phyloP scores from a whole-genome alignment of 768 basidiomycete genomes.

The Agaricus sinodeliciosus region DNA sequence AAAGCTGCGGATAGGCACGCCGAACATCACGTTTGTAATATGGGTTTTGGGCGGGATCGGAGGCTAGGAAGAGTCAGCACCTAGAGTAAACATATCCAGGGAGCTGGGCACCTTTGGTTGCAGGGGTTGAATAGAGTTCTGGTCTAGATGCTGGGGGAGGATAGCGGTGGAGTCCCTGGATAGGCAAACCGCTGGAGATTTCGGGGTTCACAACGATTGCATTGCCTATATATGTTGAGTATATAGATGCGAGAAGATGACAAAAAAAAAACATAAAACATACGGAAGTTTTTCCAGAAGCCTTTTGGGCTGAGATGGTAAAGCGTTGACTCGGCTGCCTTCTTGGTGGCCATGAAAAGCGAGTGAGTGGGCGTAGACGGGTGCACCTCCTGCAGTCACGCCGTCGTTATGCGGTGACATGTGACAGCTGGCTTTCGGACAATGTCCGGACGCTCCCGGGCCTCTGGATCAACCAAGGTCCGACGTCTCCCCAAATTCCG shows the following conservation, averaged over 20 bases:
- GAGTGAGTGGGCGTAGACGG: slow-evolving; percentile 17
- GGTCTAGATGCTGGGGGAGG: slow-evolving; percentile 87
- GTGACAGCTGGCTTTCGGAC: background rate
- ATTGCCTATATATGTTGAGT: slow-evolving; percentile 51
- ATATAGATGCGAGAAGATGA: background rate
- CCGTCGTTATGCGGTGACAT: background rate
- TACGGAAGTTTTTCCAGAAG: slow-evolving; percentile 96
- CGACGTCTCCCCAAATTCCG: no score
- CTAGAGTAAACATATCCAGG: background rate
- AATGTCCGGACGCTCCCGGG: no score
- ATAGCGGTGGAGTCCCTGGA: slow-evolving; percentile 64
- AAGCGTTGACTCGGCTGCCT: slow-evolving; percentile 79
- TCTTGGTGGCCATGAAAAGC: slow-evolving; percentile 59
- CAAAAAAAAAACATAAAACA: slow-evolving; percentile 22
- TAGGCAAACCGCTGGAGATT: slow-evolving; percentile 85
- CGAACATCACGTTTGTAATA: slow-evolving; percentile 97
- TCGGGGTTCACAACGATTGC: slow-evolving; percentile 80
- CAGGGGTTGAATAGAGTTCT: slow-evolving; percentile 81
- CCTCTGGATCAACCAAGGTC: no score
- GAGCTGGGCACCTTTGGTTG: slow-evolving; percentile 66
- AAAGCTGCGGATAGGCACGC: slow-evolving; percentile 87
- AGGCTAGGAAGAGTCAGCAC: slow-evolving; percentile 42
- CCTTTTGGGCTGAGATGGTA: slow-evolving; percentile 88
- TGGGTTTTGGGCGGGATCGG: slow-evolving; percentile 82
- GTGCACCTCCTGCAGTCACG: slow-evolving; percentile 5